Base-by-base conservation (phyloP, 805 yeast genomes). In the Candida pseudofarinosa region DNA sequence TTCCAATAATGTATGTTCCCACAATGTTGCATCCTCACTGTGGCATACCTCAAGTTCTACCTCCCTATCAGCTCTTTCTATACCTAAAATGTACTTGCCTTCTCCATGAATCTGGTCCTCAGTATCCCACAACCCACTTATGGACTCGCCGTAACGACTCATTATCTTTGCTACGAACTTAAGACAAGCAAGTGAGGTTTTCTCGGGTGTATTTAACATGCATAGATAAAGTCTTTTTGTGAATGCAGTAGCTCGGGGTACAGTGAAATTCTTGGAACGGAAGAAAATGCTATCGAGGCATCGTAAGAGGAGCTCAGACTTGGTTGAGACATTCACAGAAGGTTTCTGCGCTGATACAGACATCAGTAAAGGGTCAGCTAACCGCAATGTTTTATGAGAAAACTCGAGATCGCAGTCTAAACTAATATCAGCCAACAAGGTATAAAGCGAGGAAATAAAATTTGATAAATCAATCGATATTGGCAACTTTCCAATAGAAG, bases 81-180 rank as follows among this genome's bases (percentile, higher is more conserved):
- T 71, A 19, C 80, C 77, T 56, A 84, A 85, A 12, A 73, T 71
- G 44, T 70, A 70, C 18, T 54, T 42, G 5, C 76, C 75, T 38
- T 97, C 98, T 45, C 91, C 89, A 33, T 81, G 80, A 33, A 93
- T 77, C 50, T 93, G 75, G 58, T 93, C 99, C 38, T 89, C 96
- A 1, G 97, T 87, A 17, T 88, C 80, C 66, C 84, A 88, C 39
- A 91, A 67, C 1, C 95, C 86, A 40, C 80, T 76, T 37, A 88
- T 65, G 40, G 82, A 84, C 34, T 88, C 82, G 23, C 71, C 74
- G 60, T 82, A 85, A 58, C 85, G 76, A 40, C 79, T 80, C 59
- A 79, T 73, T 45, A 93, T 68, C 53, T 87, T 86, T 19, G 87
- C 93, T 37, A 91, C 57, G 49, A 91, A 85, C 56, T 85, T 85